A percentile compares a stretch with the other conserved stretches of the same genome.
Evolutionary conservation across 768 basidiomycete genomes (phyloP).

Genomic region (Hebeloma cylindrosporum): DNA sequence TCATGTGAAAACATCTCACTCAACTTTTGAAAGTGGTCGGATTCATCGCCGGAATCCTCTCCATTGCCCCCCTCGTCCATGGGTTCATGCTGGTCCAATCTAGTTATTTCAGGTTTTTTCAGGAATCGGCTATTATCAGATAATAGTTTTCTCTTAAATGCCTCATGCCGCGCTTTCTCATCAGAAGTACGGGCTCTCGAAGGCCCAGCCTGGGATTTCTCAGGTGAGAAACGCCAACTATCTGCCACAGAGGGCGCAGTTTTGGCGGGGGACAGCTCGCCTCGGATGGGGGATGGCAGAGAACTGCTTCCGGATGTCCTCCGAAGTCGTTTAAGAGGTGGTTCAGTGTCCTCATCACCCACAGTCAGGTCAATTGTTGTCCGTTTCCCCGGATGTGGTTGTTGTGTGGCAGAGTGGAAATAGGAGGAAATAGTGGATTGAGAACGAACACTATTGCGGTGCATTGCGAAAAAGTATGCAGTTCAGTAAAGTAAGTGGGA

Average conservation of each 20-base stretch:
- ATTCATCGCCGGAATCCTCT: conserved; percentile 38
- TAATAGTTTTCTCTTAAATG: conserved; percentile 51
- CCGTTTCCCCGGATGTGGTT: conserved; percentile 30
- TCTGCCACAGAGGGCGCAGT: conserved; percentile 27
- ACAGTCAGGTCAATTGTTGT: conserved; percentile 54
- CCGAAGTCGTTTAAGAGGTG: conserved; percentile 32
- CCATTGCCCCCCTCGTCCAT: conserved; percentile 26
- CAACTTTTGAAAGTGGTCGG: conserved; percentile 49
- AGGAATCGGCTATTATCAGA: conserved; percentile 42
- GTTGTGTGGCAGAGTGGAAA: conserved; percentile 30
- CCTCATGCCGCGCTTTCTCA: conserved; percentile 36
- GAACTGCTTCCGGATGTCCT: conserved; percentile 10
- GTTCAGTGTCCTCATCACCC: conserved; percentile 34
- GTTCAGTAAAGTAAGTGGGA: background rate
- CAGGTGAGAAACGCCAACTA: conserved; percentile 47
- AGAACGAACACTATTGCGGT: conserved; percentile 14
- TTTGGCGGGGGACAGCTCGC: conserved; percentile 3
- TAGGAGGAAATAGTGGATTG: conserved; percentile 42
- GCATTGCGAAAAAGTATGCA: conserved; percentile 13
- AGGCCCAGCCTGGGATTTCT: conserved; percentile 24
- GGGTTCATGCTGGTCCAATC: conserved; percentile 11
- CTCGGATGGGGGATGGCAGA: conserved; percentile 1
- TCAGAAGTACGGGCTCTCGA: conserved; percentile 23
- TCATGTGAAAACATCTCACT: conserved; percentile 46
- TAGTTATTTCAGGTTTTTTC: conserved; percentile 17